phyloP scores from a whole-genome alignment of 108 stramenopile species.

The Cylindrotheca fusiformis region DNA sequence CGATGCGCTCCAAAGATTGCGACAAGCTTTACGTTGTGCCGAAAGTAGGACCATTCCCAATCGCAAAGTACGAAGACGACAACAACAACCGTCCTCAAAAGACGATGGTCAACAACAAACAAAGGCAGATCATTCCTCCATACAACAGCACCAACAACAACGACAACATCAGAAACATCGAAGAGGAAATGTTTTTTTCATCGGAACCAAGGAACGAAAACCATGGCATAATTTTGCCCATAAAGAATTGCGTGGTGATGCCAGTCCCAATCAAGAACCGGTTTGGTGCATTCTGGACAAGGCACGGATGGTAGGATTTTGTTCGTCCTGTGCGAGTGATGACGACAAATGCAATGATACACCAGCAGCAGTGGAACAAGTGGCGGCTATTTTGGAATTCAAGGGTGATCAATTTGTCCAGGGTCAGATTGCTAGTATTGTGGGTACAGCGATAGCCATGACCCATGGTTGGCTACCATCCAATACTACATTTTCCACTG shows the following conservation, averaged over 20 bases:
- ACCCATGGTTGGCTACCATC: conserved; percentile 62
- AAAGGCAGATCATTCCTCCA: neutral
- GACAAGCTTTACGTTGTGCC: conserved; percentile 19
- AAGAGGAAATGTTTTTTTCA: neutral
- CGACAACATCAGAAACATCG: neutral
- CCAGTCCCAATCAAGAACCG: conserved; percentile 59
- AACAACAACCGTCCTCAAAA: no score
- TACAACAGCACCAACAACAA: neutral
- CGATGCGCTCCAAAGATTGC: conserved; percentile 21
- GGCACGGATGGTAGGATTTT: conserved; percentile 48
- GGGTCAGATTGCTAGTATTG: conserved; percentile 54
- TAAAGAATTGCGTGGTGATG: conserved; percentile 39
- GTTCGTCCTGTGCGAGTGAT: neutral
- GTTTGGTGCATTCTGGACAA: conserved; percentile 64
- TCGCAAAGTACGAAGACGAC: neutral
- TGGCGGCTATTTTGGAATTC: conserved; percentile 48
- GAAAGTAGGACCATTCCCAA: conserved; percentile 8
- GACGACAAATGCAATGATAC: neutral
- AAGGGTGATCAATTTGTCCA: conserved; percentile 58
- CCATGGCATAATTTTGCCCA: conserved; percentile 76
- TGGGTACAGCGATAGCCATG: conserved; percentile 52
- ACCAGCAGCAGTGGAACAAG: no score
- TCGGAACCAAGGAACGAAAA: conserved; percentile 38
- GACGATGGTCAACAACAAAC: neutral
- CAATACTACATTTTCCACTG: conserved; percentile 40